Conservation (phyloP, 2,329 filamentous ascomycete species). For the Xylariaceae sp. region DNA sequence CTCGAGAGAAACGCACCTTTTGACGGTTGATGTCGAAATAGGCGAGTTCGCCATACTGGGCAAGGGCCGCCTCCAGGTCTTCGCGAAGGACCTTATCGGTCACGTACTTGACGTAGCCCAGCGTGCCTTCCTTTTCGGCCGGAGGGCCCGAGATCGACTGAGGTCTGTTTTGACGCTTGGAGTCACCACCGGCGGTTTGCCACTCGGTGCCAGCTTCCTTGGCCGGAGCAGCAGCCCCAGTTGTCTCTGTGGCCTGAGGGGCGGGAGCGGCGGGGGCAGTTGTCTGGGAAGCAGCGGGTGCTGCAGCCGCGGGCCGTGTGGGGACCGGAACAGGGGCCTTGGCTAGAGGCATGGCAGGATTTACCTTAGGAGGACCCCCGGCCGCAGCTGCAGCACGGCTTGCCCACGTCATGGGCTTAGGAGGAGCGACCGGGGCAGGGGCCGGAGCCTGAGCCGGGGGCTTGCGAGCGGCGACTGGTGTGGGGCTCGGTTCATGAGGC, state of each 20-base stretch:
- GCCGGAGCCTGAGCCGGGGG: slow-evolving; percentile 49
- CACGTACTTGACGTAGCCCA: slow-evolving; percentile 94
- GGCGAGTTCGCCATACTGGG: slow-evolving; percentile 64
- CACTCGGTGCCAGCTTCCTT: slow-evolving; percentile 65
- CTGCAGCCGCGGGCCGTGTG: slow-evolving; percentile 31
- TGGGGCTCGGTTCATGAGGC: slow-evolving; percentile 58
- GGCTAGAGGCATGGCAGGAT: slow-evolving; percentile 47
- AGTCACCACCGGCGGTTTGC: slow-evolving; percentile 82
- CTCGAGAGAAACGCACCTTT: slow-evolving; percentile 76
- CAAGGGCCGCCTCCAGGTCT: slow-evolving; percentile 64
- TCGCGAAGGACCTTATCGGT: slow-evolving; percentile 77
- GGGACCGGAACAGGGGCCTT: slow-evolving; percentile 50
- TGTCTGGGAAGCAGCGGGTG: slow-evolving; percentile 31
- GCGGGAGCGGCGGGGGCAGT: slow-evolving; percentile 43
- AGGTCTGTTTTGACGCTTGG: slow-evolving; percentile 74
- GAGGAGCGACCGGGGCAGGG: slow-evolving; percentile 40
- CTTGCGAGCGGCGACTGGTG: slow-evolving; percentile 43
- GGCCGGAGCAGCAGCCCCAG: slow-evolving; percentile 25
- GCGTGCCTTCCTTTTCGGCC: slow-evolving; percentile 67
- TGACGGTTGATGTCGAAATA: slow-evolving; percentile 74
- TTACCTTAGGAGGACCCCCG: slow-evolving; percentile 35
- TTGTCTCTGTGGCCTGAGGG: slow-evolving; percentile 29
- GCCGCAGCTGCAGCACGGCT: slow-evolving; percentile 59
- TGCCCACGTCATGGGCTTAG: slow-evolving; percentile 71
- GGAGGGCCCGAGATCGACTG: slow-evolving; percentile 56